Evolutionary conservation across 768 basidiomycete genomes (phyloP).

Genomic region (Lyophyllum atratum): DNA sequence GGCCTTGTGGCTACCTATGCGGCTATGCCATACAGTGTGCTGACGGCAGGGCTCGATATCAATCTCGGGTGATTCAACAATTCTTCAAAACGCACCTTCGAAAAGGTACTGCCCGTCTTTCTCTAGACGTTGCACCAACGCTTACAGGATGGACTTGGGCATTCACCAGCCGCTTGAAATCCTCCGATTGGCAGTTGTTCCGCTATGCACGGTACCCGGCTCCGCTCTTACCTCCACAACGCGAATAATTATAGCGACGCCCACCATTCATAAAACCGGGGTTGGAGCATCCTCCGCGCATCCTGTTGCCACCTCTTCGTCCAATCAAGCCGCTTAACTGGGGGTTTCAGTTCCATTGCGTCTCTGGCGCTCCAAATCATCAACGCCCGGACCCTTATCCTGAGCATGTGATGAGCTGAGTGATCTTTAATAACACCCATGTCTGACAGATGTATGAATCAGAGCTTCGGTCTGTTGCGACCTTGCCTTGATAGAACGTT

Average conservation of each 20-base stretch:
- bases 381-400: not conserved
- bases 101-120: not conserved
- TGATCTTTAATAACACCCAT: not conserved
- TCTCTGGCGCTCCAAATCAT: not conserved
- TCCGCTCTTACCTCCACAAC: not conserved
- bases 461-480: slow-evolving; percentile 4
- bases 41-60: not conserved
- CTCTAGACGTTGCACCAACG: not conserved
- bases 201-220: not conserved
- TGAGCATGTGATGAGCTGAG: not conserved
- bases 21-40: not conserved
- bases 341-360: not conserved
- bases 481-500: slow-evolving; percentile 14
- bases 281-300: not conserved
- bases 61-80: not conserved
- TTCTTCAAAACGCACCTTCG: not conserved
- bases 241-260: not conserved
- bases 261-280: not conserved
- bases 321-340: not conserved
- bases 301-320: not conserved
- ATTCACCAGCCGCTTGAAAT: not conserved
- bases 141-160: not conserved
- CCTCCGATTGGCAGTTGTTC: not conserved
- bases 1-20: not conserved
- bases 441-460: not conserved